Conservation (phyloP, 2,329 filamentous ascomycete genomes). For the Nemania sp. region DNA sequence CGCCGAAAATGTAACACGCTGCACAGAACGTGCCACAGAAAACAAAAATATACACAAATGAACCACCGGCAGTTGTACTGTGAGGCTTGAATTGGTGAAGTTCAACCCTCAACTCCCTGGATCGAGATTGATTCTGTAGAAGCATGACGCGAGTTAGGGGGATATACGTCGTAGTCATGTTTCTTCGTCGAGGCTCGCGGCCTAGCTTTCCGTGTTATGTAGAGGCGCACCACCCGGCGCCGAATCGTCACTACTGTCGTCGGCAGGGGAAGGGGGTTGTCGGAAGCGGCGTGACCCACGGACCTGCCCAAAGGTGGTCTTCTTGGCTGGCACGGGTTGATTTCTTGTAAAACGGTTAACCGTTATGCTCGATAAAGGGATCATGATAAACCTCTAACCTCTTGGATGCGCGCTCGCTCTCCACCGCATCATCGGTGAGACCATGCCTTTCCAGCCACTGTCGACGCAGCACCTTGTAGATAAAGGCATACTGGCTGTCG, state of each 20-base stretch:
- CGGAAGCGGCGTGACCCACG: conserved; percentile 16
- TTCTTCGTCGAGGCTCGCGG: too few relatives aligned
- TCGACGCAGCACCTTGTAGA: conserved; percentile 84
- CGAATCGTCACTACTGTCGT: conserved; percentile 30
- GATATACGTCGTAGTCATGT: background rate
- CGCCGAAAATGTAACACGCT: conserved; percentile 8
- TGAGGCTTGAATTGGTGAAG: conserved; percentile 1
- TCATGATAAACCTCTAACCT: conserved; percentile 53
- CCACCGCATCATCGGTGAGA: conserved; percentile 38
- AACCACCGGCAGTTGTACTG: background rate
- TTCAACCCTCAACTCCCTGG: background rate
- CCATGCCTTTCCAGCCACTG: conserved; percentile 71
- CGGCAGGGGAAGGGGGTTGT: conserved; percentile 10
- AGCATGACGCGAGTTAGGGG: background rate
- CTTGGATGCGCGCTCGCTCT: conserved; percentile 53
- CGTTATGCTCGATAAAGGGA: conserved; percentile 45
- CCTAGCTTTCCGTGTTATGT: background rate
- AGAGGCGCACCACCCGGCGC: conserved; percentile 23
- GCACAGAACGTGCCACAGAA: conserved; percentile 4
- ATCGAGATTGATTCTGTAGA: background rate
- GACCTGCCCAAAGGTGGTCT: conserved; percentile 15
- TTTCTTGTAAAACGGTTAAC: conserved; percentile 30
- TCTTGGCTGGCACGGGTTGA: conserved; percentile 2
- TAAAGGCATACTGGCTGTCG: conserved; percentile 80
- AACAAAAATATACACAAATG: conserved; percentile 11